Base-by-base conservation (phyloP, 2,329 filamentous ascomycete species). In the Colletotrichum sp. region DNA sequence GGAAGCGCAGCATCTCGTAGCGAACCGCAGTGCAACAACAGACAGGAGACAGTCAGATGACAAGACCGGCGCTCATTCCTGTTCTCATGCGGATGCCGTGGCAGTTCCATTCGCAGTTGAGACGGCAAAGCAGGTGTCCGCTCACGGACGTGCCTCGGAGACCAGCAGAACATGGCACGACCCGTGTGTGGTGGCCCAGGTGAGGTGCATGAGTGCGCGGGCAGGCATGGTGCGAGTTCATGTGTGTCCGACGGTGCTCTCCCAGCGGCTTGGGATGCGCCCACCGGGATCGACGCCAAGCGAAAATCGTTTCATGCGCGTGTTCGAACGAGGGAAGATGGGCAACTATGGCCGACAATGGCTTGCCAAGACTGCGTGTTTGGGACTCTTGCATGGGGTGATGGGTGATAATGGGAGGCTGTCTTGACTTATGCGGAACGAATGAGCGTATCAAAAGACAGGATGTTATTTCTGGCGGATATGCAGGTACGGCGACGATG, bases 1-100 rank as follows among this genome's bases (percentile, higher is more conserved):
- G 28, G 6, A 52, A 13, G 8, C 59, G 25, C 22, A 73, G 69
- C 63, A 73, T 63, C 70, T 76, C 70, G 34, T 76, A 32, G 48
- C 73, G 44, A 65, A 68, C 32, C 64, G 73, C 27, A 63, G 61
- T 59, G 44, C 44, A 52, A 16, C 70, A 52, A 22, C 52, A 61
- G 68, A 52, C 68, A 63, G 36, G 13, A 68, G 44, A 48, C 65
- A 32, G 63, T 75, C 74, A 74, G 74, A 74, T 76, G 74, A 69
- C 44, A 76, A 76, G 70, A 63, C 48, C 27, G 70, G 74, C 22
- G 70, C 22, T 30, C 28, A 28, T 59, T 15, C 19, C 22, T 27
- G n/a, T 59, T 36, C 36, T 75, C 70, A 73, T 69, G 70, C 64
- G 57, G 27, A 36, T 15, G 68, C 30, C 28, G 11, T 68, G 28